phyloP scores from a whole-genome alignment of 1,139 yeast species.

The Suhomyces chickasaworum region DNA sequence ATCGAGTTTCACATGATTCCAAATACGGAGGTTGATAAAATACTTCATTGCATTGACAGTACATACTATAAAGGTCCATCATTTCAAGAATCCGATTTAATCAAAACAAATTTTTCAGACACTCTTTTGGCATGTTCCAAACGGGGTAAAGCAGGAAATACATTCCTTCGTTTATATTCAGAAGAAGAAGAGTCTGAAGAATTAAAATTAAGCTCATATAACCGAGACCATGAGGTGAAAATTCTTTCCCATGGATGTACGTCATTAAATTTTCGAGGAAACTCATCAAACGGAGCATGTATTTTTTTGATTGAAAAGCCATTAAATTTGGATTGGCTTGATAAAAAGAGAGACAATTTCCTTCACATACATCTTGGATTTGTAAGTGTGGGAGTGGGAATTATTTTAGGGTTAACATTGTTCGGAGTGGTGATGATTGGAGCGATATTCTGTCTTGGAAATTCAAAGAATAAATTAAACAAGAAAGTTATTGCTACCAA shows the following conservation, averaged over 20 bases:
- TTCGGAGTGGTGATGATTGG: constrained; percentile 37
- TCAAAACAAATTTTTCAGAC: constrained; percentile 40
- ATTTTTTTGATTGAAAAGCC: constrained; percentile 75
- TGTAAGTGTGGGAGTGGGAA: constrained; percentile 66
- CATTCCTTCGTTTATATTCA: constrained; percentile 31
- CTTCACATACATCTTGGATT: constrained; percentile 64
- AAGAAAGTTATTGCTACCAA: constrained; percentile 9
- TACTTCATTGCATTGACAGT: constrained; percentile 37
- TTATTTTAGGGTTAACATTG: constrained; percentile 56
- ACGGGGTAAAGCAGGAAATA: constrained; percentile 41
- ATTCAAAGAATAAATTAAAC: constrained; percentile 16
- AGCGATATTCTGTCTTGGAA: constrained; percentile 33
- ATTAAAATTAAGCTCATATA: constrained; percentile 47
- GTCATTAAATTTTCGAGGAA: constrained; percentile 23
- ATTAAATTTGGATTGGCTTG: constrained; percentile 57
- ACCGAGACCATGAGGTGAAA: constrained; percentile 63
- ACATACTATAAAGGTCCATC: constrained; percentile 5
- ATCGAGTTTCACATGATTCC: constrained; percentile 73
- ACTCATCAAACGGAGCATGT: constrained; percentile 45
- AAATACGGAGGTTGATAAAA: constrained; percentile 39
- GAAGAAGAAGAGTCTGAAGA: constrained; percentile 7
- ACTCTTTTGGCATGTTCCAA: constrained; percentile 46
- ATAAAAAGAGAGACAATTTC: constrained; percentile 30
- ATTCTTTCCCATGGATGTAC: constrained; percentile 72
- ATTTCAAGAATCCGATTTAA: constrained; percentile 9